These are phyloP conservation scores for Talaromyces piceae DNA, from an alignment of 2,329 filamentous ascomycete genomes.

Conservation along the genomic window DNA sequence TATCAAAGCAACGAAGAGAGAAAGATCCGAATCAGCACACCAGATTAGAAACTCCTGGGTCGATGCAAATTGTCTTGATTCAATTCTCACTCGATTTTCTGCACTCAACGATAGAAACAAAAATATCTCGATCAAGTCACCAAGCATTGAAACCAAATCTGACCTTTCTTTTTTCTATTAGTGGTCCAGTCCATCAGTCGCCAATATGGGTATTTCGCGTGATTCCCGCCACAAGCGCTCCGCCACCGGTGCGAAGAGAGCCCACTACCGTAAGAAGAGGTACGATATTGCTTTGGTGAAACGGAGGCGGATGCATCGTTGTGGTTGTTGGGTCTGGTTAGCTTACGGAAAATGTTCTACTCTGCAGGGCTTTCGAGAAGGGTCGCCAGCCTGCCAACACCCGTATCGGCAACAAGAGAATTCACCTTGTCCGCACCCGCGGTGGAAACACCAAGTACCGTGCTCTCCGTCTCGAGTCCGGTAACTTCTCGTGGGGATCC, in stretches of 20 bases:
- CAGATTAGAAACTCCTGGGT: slow-evolving; percentile 4
- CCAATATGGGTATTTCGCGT: slow-evolving; percentile 99
- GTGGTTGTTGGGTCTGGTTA: neutral
- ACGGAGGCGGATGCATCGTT: neutral
- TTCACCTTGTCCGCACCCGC: slow-evolving; percentile 94
- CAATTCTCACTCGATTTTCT: neutral
- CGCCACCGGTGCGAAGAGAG: slow-evolving; percentile 95
- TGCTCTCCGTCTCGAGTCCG: slow-evolving; percentile 93
- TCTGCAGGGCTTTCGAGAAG: slow-evolving; percentile 98
- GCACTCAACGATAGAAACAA: neutral
- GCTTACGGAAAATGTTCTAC: slow-evolving; percentile 13
- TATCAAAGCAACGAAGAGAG: neutral
- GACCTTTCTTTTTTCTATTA: slow-evolving; percentile 9
- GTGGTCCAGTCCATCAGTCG: slow-evolving; percentile 53
- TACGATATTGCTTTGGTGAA: slow-evolving; percentile 27
- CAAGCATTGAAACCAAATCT: no score
- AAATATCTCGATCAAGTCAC: slow-evolving; percentile 2
- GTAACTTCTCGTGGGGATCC: slow-evolving; percentile 99
- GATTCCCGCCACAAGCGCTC: slow-evolving; percentile 99
- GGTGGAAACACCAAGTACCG: slow-evolving; percentile 99
- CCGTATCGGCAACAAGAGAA: slow-evolving; percentile 94
- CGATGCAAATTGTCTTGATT: slow-evolving; percentile 3
- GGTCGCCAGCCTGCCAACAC: slow-evolving; percentile 99
- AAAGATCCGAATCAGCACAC: neutral
- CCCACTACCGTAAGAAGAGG: slow-evolving; percentile 69